These are phyloP conservation scores for Bacidia rubella DNA, from an alignment of 495 filamentous ascomycete genomes.

Conservation along the genomic window DNA sequence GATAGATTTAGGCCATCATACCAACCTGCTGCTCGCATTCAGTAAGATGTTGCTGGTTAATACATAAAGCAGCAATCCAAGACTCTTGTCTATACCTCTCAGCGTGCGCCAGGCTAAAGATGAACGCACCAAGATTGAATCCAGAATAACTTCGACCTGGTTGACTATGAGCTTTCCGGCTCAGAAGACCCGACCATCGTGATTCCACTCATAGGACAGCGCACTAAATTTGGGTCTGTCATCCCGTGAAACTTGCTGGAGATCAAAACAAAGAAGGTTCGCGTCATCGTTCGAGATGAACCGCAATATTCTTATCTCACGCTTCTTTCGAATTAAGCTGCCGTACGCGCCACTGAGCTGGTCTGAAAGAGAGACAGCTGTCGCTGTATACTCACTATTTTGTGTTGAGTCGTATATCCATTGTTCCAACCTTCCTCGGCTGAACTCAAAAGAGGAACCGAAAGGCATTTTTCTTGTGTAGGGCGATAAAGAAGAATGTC, in stretches of 20 bases:
- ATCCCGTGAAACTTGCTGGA: background rate
- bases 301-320: too few relatives aligned
- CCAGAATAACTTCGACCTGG: background rate
- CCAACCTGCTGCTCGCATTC: conserved; percentile 5
- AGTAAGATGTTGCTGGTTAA: conserved; percentile 3
- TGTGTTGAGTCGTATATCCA: too few relatives aligned
- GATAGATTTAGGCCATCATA: conserved; percentile 8
- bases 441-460: too few relatives aligned
- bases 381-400: too few relatives aligned
- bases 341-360: too few relatives aligned
- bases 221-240: background rate
- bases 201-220: background rate
- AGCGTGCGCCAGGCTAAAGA: background rate
- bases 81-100: background rate
- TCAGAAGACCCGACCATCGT: background rate
- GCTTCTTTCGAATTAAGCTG: too few relatives aligned
- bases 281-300: too few relatives aligned
- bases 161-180: background rate
- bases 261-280: background rate
- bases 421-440: too few relatives aligned
- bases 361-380: too few relatives aligned
- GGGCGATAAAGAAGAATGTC: too few relatives aligned
- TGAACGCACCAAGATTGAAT: background rate
- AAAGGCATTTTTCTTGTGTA: too few relatives aligned
- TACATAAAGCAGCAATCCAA: conserved; percentile 4